Evolutionary conservation across 371 early-diverging fungal species (phyloP), one percentile per base, ranked within the genome.

Genomic region (Capillidium heterosporum): DNA sequence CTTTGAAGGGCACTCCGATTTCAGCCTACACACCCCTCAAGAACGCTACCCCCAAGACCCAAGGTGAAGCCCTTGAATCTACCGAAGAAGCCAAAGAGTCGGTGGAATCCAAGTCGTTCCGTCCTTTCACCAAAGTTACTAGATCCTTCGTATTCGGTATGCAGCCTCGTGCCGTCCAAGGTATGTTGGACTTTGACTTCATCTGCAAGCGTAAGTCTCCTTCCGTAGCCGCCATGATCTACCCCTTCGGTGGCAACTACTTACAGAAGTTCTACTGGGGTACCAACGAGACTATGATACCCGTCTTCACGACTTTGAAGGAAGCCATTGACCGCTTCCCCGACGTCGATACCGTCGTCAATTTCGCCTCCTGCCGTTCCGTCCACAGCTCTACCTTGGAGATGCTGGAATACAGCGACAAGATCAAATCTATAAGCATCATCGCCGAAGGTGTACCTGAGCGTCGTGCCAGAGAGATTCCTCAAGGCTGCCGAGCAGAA

Each of bases 191-290:
- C 74, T 96, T 94, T 77, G 97, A 96, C 69, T 93, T 81, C 55
- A 96, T 96, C 79, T 96, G 97, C 81, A 84, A 89, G 75, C 87
- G 97, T 59, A 62, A 70, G n/a, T 66, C 77, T 44, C 95, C 97
- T n/a, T 90, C 91, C n/a, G 97, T 96, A 27, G 94, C 95, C 17
- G 91, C 91, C 62, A 95, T 96, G 92, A 87, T 96, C 63, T 96
- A 96, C 72, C 95, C 97, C 58, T 96, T 96, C 71, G 94, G 97
- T 59, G 95, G 95, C 28, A 85, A 87, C 65, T 93, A 95, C 67
- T 88, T 94, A 51, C 93, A 94, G 67, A 96, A 95, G 74, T 95
- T 94, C 75, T 96, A 96, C 78, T 96, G 97, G 97, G 97, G 97
- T 55, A 91, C 93, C 48, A 84, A 90, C 75, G 97, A 96, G 72